Percentiles rank a stretch among this genome's conserved stretches.
Evolutionary conservation across 73 alveolate species (phyloP).

Genomic region (Paramecium sexaurelia): DNA sequence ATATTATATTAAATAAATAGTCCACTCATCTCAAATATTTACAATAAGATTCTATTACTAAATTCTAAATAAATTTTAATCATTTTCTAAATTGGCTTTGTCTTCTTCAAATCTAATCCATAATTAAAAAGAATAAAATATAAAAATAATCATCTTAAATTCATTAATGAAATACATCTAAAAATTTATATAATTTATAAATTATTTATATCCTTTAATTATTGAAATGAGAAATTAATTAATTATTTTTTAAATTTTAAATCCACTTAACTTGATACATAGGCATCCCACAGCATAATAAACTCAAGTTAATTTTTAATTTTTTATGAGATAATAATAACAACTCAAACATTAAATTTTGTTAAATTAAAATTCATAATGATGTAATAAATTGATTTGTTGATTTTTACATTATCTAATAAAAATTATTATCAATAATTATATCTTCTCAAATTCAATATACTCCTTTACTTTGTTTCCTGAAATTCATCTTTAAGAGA

Average conservation of each 20-base stretch:
- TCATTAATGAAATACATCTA: no score
- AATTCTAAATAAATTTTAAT: neutral
- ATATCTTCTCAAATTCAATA: neutral
- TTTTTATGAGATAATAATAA: no score
- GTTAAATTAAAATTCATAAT: neutral
- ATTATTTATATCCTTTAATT: no score
- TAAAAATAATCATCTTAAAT: no score
- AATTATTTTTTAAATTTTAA: no score
- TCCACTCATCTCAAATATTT: neutral
- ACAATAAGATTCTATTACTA: conserved; percentile 1
- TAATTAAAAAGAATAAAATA: no score
- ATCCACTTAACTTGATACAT: no score
- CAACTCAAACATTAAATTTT: no score
- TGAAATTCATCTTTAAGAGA: neutral
- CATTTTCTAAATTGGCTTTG: neutral
- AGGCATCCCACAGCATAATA: no score
- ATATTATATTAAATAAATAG: neutral
- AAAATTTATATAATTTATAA: no score
- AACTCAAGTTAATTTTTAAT: no score
- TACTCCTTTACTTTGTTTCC: neutral
- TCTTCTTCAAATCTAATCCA: neutral
- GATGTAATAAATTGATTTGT: neutral
- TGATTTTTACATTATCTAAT: neutral
- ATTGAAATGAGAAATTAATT: no score
- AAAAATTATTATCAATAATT: neutral